Evolutionary conservation across 495 filamentous ascomycete species (phyloP).

Genomic region (Entonaema liquescens): DNA sequence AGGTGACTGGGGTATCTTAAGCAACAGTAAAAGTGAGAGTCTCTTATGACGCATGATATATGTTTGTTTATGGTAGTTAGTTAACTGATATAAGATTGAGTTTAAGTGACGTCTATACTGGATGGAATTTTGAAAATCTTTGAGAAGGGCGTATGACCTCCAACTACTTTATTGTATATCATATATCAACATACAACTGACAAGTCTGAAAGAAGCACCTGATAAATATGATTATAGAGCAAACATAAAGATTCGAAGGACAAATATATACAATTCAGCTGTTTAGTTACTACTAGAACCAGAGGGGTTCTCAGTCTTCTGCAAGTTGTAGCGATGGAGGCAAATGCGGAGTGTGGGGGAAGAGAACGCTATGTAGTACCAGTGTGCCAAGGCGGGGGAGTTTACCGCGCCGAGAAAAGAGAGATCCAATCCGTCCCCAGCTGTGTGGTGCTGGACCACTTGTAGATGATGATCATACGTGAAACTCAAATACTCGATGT

Average conservation of each 20-base stretch:
- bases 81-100: neutral
- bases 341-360: slow-evolving; percentile 32
- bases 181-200: neutral
- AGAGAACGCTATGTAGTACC: slow-evolving; percentile 11
- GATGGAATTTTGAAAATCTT: neutral
- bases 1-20: neutral
- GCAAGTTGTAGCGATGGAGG: neutral
- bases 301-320: neutral
- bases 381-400: slow-evolving; percentile 40
- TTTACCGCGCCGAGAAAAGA: slow-evolving; percentile 27
- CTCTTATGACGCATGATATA: slow-evolving; percentile 7
- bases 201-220: neutral
- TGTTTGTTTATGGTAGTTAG: too few species aligned
- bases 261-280: neutral
- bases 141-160: neutral
- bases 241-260: neutral
- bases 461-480: slow-evolving; percentile 29
- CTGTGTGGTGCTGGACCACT: slow-evolving; percentile 14
- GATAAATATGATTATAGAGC: neutral
- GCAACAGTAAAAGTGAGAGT: neutral
- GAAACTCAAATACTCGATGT: slow-evolving; percentile 41
- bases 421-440: slow-evolving; percentile 25
- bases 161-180: neutral
- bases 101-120: slow-evolving; percentile 18
- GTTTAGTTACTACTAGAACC: neutral